A percentile compares a stretch with the other conserved stretches of the same genome.
These are phyloP conservation scores for Dendrocalamus sinicus DNA, from an alignment of 176 grass and related monocot species.

Conservation along the genomic window DNA sequence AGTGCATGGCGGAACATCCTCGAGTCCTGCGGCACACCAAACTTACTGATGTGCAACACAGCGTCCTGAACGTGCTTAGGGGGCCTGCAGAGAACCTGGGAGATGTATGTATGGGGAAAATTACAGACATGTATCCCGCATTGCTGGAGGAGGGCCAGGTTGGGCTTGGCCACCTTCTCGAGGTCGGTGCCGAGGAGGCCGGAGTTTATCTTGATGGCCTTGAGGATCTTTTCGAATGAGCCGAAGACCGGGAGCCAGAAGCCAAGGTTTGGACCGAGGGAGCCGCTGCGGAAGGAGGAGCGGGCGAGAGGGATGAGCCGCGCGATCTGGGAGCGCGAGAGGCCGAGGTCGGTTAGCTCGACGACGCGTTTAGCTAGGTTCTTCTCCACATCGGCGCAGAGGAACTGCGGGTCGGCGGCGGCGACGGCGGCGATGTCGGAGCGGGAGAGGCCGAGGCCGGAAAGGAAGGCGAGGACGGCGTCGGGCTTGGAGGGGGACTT, in stretches of 20 bases:
- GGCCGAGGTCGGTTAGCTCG: slow-evolving; percentile 15
- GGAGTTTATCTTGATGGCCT: not conserved
- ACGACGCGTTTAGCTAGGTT: not conserved
- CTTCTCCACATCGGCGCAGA: not conserved
- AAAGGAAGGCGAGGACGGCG: slow-evolving; percentile 14
- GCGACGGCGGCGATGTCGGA: slow-evolving; percentile 13
- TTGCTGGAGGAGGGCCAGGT: not conserved
- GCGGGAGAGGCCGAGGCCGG: slow-evolving; percentile 23
- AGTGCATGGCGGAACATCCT: not conserved
- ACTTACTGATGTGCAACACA: not conserved
- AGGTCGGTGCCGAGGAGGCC: not conserved
- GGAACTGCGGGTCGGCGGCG: not conserved
- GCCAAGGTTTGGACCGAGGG: not conserved
- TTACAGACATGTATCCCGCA: not conserved
- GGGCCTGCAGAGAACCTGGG: not conserved
- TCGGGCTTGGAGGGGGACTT: slow-evolving; percentile 13
- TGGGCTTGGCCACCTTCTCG: not conserved
- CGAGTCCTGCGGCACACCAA: not conserved
- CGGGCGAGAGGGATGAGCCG: not conserved
- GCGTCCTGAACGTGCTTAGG: not conserved
- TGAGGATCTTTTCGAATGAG: slow-evolving; percentile 16
- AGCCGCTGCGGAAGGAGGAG: not conserved
- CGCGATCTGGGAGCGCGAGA: slow-evolving; percentile 28
- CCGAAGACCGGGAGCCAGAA: slow-evolving; percentile 42
- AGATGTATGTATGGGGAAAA: not conserved